Percentiles rank a stretch among this genome's conserved stretches.
phyloP scores from a whole-genome alignment of 1,284 basidiomycete species.

The Fomitopsis schrenkii region DNA sequence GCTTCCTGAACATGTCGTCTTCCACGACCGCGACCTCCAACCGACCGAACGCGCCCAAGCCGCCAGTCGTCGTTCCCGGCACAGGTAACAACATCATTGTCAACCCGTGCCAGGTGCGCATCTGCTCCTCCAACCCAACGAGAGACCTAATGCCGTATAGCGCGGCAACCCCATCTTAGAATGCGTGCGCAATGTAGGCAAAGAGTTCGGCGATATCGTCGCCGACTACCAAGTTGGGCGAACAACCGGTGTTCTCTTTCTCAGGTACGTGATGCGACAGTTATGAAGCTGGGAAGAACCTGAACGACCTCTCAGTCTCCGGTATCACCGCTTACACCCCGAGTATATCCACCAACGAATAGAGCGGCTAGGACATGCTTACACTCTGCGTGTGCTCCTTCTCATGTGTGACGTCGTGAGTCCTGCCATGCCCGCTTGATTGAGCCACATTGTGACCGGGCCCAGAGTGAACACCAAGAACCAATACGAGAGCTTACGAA shows the following conservation, averaged over 20 bases:
- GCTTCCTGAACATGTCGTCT: background rate
- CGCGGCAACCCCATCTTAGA: conserved; percentile 87
- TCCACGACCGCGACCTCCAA: background rate
- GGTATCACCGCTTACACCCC: conserved; percentile 95
- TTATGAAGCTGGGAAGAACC: background rate
- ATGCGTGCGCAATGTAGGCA: conserved; percentile 82
- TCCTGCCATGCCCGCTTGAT: conserved; percentile 7
- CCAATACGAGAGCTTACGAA: conserved; percentile 93
- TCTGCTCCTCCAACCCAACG: background rate
- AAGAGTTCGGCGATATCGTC: conserved; percentile 93
- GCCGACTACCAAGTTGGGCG: conserved; percentile 95
- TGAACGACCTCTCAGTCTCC: conserved; percentile 53
- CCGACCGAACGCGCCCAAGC: conserved; percentile 24
- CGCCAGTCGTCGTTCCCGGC: conserved; percentile 67
- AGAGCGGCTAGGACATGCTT: conserved; percentile 78
- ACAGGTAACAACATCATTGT: conserved; percentile 76
- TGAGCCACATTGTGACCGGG: background rate
- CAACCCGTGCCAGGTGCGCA: conserved; percentile 50
- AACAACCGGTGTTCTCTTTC: conserved; percentile 90
- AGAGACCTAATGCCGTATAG: conserved; percentile 32
- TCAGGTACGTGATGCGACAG: conserved; percentile 55
- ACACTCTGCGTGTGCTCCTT: conserved; percentile 84
- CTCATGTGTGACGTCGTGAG: conserved; percentile 91
- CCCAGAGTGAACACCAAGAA: conserved; percentile 84
- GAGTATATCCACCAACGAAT: conserved; percentile 95